A percentile compares a stretch with the other conserved stretches of the same genome.
Conservation (phyloP, 2,329 filamentous ascomycete genomes). For the Exophiala sideris region DNA sequence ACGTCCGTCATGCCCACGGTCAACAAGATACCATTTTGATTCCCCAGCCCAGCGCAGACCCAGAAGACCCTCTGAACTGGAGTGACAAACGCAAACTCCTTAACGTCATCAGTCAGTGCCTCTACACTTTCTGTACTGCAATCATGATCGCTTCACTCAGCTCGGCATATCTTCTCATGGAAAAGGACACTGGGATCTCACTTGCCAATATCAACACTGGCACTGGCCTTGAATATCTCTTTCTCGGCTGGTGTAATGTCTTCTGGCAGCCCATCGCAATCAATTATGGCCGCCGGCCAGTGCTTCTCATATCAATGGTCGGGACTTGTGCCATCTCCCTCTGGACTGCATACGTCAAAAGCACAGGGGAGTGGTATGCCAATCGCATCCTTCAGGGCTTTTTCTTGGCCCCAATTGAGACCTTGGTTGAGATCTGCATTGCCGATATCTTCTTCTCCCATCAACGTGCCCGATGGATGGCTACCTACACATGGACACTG, state of each 20-base stretch:
- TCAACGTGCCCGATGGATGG: too few relatives aligned
- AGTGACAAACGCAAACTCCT: slow-evolving; percentile 32
- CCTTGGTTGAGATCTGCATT: too few relatives aligned
- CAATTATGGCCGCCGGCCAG: too few relatives aligned
- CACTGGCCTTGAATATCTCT: slow-evolving; percentile 45
- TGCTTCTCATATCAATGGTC: too few relatives aligned
- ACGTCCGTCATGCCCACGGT: neutral
- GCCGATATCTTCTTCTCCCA: too few relatives aligned
- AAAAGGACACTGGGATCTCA: slow-evolving; percentile 38
- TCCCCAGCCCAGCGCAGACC: slow-evolving; percentile 35
- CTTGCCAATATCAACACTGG: slow-evolving; percentile 45
- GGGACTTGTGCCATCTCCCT: too few relatives aligned
- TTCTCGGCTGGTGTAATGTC: slow-evolving; percentile 31
- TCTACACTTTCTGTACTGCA: slow-evolving; percentile 34
- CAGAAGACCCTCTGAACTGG: slow-evolving; percentile 41
- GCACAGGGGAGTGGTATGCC: too few relatives aligned
- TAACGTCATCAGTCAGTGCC: slow-evolving; percentile 33
- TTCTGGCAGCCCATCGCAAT: too few relatives aligned
- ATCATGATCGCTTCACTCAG: slow-evolving; percentile 24
- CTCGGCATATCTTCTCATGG: slow-evolving; percentile 33
- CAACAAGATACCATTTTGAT: slow-evolving; percentile 29
- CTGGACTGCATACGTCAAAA: too few relatives aligned
- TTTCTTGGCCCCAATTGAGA: too few relatives aligned
- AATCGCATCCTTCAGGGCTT: too few relatives aligned
- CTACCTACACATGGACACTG: too few relatives aligned